Base-by-base conservation (phyloP, 2,329 filamentous ascomycete species). In the Cercospora beticola region DNA sequence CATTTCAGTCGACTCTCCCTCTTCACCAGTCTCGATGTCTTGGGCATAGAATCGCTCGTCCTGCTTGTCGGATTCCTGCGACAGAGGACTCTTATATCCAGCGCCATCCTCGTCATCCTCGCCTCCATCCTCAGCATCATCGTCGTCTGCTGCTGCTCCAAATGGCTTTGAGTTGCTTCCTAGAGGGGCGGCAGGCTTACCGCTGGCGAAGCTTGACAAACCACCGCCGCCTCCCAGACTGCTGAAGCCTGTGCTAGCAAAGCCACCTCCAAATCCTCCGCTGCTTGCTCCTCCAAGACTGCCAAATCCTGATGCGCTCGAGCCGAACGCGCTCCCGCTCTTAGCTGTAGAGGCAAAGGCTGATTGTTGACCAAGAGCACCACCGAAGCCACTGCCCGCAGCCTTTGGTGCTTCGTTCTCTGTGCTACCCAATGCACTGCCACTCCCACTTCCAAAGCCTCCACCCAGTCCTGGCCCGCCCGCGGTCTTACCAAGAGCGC, bases 11-110 rank as follows among this genome's bases (percentile, higher is more conserved):
- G 85, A 85, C 79, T 98, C 94, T 60, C 89, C 89, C 75, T 93
- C 89, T 81, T 98, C 94, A 66, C 94, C 94, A 62, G 95, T 94
- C 78, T 97, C 91, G 52, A 94, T 87, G 78, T 90, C 89, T 75
- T 93, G 89, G 56, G 77, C 78, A 62, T 79, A 80, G 71, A 84
- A 82, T 68, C 89, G 83, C 76, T 86, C 89, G 7, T 85, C 79
- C 78, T 88, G 90, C 80, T 89, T 90, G 79, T 88, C 89, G 9
- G 56, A 61, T 2, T 89, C 87, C 7, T 71, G 71, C 21, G 73
- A 74, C 79, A 78, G 72, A 75, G 81, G 79, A 81, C 83, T 74
- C 83, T 80, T 79, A 43, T 73, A 67, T 62, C 82, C 81, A 67
- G 71, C 56, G 14, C 68, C 71, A 23, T 85, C 83, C n/a, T 82